Conservation (phyloP, 805 yeast species). For the Blastobotrys robertii region DNA sequence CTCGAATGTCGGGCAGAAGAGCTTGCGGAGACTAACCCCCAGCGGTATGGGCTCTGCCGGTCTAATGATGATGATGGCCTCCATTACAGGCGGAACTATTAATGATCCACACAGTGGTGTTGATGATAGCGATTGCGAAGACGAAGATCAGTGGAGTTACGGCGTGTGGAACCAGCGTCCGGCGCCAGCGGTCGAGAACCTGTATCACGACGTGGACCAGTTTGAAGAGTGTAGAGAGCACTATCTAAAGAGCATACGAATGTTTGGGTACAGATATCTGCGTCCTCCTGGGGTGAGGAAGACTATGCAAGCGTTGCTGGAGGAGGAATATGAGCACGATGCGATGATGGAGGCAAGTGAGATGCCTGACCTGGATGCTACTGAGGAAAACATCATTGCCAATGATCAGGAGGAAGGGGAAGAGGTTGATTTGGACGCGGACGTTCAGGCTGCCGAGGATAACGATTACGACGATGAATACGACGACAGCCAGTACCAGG, state of each 20-base stretch:
- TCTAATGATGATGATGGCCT: no score
- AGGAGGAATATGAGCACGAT: constrained; percentile 17
- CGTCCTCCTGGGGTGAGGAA: constrained; percentile 51
- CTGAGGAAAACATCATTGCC: neutral
- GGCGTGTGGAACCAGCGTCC: constrained; percentile 5
- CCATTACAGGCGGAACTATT: no score
- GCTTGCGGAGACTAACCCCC: constrained; percentile 4
- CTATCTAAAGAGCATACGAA: constrained; percentile 26
- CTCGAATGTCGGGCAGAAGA: constrained; percentile 1
- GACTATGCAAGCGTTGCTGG: constrained; percentile 35
- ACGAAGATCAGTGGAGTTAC: constrained; percentile 6
- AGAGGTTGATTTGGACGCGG: constrained; percentile 15
- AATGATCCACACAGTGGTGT: no score
- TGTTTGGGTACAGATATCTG: constrained; percentile 39
- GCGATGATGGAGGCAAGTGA: constrained; percentile 9
- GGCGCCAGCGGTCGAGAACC: no score
- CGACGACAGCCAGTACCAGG: constrained; percentile 15
- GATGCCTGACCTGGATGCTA: neutral
- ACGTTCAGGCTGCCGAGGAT: constrained; percentile 14
- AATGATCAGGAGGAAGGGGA: constrained; percentile 6
- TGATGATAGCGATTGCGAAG: no score
- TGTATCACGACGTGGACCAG: constrained; percentile 1
- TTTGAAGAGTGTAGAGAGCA: constrained; percentile 10
- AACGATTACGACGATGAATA: constrained; percentile 14
- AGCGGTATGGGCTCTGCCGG: constrained; percentile 1